Base-by-base conservation (phyloP, 352 stramenopile genomes). In the Phytophthora palmivora region DNA sequence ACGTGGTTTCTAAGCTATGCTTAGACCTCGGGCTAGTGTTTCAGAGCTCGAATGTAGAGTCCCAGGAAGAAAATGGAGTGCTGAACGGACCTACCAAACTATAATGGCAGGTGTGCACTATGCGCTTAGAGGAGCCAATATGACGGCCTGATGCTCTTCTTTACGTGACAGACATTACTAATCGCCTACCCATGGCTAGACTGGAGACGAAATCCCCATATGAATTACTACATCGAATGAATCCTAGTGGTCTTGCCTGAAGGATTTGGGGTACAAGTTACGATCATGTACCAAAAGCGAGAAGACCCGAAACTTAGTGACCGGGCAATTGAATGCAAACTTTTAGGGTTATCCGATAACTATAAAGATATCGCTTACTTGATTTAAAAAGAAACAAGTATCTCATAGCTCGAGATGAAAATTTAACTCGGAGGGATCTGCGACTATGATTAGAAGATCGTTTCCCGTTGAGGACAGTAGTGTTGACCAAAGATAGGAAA, bases 281-380 rank as follows among this genome's bases (percentile, higher is more conserved):
- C 19, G 38, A 37, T 0, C 56, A 64, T 30, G 26, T 61, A 2
- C 44, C 54, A 16, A 55, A 63, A 36, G 30, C 46, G 6, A 57
- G 56, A 34, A 8, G 26, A 57, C 19, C 14, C 6, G 10, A 60
- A 56, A 36, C 15, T 63, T 9, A 48, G 34, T 28, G 42, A 46
- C 18, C 2, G 52, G 9, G 6, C 52, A n/a, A 21, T 52, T 26
- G 41, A 60, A 11, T 60, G 39, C 37, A 63, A 49, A 22, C 14
- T 37, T 6, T 45, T 63, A 37, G 54, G 28, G 1, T 12, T 51
- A 9, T 55, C 16, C n/a, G 6, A 6, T 18, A 51, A 24, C 10
- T 62, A 47, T 21, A 62, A 54, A 54, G 19, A 43, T 62, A 54
- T 16, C 22, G 53, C 4, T n/a, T 62, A 6, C 34, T 65, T 6